A percentile compares a stretch with the other conserved stretches of the same genome.
These are phyloP conservation scores for Epichloe sp. DNA, from an alignment of 2,329 filamentous ascomycete species.

Conservation along the genomic window DNA sequence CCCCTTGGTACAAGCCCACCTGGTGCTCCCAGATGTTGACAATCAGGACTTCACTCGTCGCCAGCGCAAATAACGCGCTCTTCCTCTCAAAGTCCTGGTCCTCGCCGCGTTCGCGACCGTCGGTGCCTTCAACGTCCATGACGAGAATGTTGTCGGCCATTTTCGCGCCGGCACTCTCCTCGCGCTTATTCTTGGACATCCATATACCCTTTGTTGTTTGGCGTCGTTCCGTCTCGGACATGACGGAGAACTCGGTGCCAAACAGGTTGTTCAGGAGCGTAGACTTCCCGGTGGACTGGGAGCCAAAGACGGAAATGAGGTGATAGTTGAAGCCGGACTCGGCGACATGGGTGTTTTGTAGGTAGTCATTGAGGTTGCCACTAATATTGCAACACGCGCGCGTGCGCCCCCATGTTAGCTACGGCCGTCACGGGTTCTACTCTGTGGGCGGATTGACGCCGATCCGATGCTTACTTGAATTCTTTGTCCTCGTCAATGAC, in stretches of 20 bases:
- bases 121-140: conserved; percentile 98
- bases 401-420: conserved; percentile 1
- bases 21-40: conserved; percentile 99
- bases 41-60: conserved; percentile 94
- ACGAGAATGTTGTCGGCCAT: conserved; percentile 98
- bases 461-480: conserved; percentile 62
- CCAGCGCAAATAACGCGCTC: conserved; percentile 90
- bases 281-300: conserved; percentile 96
- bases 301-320: conserved; percentile 96
- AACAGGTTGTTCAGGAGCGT: conserved; percentile 94
- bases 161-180: conserved; percentile 32
- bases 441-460: background rate
- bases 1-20: conserved; percentile 92
- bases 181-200: conserved; percentile 92
- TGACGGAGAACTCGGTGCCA: conserved; percentile 90
- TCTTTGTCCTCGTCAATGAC: conserved; percentile 86
- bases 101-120: conserved; percentile 89
- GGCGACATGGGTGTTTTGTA: conserved; percentile 65
- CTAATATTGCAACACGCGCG: conserved; percentile 28
- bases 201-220: conserved; percentile 99
- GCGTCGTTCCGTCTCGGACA: conserved; percentile 85
- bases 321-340: conserved; percentile 97
- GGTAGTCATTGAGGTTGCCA: conserved; percentile 66
- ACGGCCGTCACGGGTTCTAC: background rate
- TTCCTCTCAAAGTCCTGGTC: conserved; percentile 99